Evolutionary conservation across 192 early-diverging fungal genomes (phyloP), one percentile per base, ranked within the genome.

Genomic region (Phlyctochytrium planicorne): DNA sequence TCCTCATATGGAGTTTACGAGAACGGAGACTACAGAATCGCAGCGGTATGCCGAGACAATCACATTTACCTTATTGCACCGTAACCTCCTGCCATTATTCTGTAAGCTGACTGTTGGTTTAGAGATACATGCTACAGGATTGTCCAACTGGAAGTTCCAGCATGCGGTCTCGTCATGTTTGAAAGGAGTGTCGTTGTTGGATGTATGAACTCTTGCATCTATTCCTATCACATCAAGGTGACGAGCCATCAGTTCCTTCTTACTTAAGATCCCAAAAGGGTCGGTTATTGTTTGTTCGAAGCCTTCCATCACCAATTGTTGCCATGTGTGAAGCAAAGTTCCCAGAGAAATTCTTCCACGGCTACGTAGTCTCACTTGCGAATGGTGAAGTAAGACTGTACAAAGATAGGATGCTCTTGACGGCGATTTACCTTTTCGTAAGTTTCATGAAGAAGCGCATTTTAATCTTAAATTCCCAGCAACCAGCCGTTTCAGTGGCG

Each of bases 361-460:
- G 65, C 23, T 72, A 60, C 52, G 57, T 62, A 0, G 63, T 66
- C 24, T n/a, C 70, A 31, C 10, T 67, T 4, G 34, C 16, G 20
- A 65, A 65, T 71, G 30, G 52, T 23, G 62, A 71, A n/a, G 70
- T 72, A 2, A 10, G 65, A n/a, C 16, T 72, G 20, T 72, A 72
- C 30, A 2, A 16, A 2, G 63, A 64, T 6, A 29, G 25, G 4
- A n/a, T 37, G 20, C 55, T 72, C 16, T 30, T 72, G 3, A 66
- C 70, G 30, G 16, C 23, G 4, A 52, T 72, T 34, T 25, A 12
- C 20, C 14, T 47, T 25, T 4, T 6, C 24, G 16, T 53, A 24
- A n/a, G n/a, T n/a, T n/a, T n/a, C n/a, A n/a, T n/a, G n/a, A n/a
- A n/a, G n/a, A n/a, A n/a, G n/a, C n/a, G n/a, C n/a, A n/a, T n/a